Evolutionary conservation across 306 rosid species (phyloP).

Genomic region (Cucumis melo): DNA sequence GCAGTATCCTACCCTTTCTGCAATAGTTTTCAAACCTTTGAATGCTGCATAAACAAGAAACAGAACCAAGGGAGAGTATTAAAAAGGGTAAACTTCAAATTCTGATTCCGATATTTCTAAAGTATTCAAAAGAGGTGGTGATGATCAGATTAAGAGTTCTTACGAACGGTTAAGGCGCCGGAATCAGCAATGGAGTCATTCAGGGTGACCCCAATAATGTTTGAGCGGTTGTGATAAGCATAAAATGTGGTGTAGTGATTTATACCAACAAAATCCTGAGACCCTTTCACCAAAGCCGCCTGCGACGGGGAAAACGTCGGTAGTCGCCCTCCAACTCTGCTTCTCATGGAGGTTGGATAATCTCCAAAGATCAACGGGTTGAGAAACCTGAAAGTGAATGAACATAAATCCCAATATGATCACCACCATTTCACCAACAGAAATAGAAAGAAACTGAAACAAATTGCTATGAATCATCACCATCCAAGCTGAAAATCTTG

Average conservation of each 20-base stretch:
- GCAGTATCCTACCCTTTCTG: slow-evolving; percentile 39
- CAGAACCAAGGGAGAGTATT: background rate
- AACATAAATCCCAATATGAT: background rate
- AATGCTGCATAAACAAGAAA: slow-evolving; percentile 42
- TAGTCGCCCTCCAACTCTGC: slow-evolving; percentile 36
- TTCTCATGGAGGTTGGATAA: slow-evolving; percentile 68
- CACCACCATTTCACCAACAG: background rate
- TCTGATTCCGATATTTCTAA: background rate
- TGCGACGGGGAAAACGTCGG: slow-evolving; percentile 43
- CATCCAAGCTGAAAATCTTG: slow-evolving; percentile 97
- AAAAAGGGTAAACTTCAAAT: background rate
- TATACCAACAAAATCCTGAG: slow-evolving; percentile 84
- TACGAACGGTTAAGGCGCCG: slow-evolving; percentile 61
- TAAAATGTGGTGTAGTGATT: slow-evolving; percentile 85
- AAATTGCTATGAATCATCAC: slow-evolving; percentile 19
- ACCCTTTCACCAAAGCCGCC: slow-evolving; percentile 42
- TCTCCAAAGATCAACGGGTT: slow-evolving; percentile 66
- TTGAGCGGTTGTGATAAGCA: slow-evolving; percentile 23
- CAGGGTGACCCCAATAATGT: slow-evolving; percentile 17
- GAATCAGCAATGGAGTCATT: slow-evolving; percentile 50
- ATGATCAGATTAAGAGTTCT: slow-evolving; percentile 13
- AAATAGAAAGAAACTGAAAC: background rate
- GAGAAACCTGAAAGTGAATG: slow-evolving; percentile 38
- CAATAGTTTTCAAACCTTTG: slow-evolving; percentile 46
- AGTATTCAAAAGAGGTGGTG: background rate